phyloP scores from a whole-genome alignment of 768 basidiomycete species.

The Pleurotus ostreatus region DNA sequence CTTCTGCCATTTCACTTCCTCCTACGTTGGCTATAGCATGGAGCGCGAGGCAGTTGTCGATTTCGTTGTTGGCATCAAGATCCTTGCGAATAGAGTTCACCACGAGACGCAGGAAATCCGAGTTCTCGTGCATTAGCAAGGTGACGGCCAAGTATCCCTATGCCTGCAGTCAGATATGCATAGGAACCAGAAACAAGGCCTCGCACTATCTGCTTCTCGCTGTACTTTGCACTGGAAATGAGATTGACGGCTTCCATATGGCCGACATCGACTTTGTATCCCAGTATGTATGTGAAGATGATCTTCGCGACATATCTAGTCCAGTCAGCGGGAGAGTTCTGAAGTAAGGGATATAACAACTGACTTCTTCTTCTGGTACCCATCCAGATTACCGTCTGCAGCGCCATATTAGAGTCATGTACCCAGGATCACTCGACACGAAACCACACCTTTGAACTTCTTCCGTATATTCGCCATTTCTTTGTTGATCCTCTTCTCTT shows the following conservation, averaged over 20 bases:
- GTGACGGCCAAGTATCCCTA: slow-evolving; percentile 98
- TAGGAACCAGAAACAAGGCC: neutral
- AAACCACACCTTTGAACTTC: slow-evolving; percentile 85
- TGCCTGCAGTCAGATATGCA: slow-evolving; percentile 5
- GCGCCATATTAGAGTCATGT: slow-evolving; percentile 8
- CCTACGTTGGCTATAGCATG: slow-evolving; percentile 99
- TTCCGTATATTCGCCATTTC: slow-evolving; percentile 99
- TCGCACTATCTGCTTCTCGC: slow-evolving; percentile 97
- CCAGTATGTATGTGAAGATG: slow-evolving; percentile 97
- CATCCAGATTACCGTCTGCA: slow-evolving; percentile 79
- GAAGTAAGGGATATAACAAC: slow-evolving; percentile 14
- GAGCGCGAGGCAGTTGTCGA: slow-evolving; percentile 93
- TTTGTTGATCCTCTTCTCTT: slow-evolving; percentile 98
- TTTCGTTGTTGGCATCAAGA: slow-evolving; percentile 88
- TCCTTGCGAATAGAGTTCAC: slow-evolving; percentile 99
- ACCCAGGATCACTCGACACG: neutral
- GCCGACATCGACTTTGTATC: slow-evolving; percentile 98
- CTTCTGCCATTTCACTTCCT: slow-evolving; percentile 97
- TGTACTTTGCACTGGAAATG: slow-evolving; percentile 92
- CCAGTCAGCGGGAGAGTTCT: slow-evolving; percentile 5
- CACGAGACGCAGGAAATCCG: slow-evolving; percentile 91
- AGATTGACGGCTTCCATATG: slow-evolving; percentile 99
- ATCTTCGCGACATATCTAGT: slow-evolving; percentile 95
- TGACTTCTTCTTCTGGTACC: slow-evolving; percentile 92
- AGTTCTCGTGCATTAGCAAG: slow-evolving; percentile 97